Conservation (phyloP, 306 rosid species). For the Acacia confusa region DNA sequence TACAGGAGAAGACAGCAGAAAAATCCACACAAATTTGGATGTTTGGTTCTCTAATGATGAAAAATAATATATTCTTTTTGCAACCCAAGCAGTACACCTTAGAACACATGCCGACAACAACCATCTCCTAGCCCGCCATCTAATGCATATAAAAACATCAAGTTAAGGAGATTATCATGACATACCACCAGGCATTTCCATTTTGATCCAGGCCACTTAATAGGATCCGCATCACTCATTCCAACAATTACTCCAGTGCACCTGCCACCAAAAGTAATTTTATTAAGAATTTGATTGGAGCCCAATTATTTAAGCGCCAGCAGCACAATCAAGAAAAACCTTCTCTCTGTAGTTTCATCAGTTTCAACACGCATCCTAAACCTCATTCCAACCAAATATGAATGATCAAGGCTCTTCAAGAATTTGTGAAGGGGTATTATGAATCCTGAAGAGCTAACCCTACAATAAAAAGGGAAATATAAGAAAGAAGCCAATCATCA, state of each 20-base stretch:
- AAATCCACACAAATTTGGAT: neutral
- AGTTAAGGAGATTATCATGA: neutral
- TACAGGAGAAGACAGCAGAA: neutral
- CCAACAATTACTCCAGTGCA: constrained; percentile 81
- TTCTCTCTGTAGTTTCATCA: constrained; percentile 84
- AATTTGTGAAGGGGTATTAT: constrained; percentile 67
- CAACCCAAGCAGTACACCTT: neutral
- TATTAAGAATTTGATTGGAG: neutral
- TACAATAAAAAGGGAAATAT: constrained; percentile 29
- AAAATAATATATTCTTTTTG: neutral
- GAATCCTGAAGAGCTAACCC: constrained; percentile 81
- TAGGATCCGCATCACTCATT: constrained; percentile 68
- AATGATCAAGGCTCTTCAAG: constrained; percentile 63
- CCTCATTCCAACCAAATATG: constrained; percentile 84
- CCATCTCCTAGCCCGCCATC: neutral
- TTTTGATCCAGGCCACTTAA: constrained; percentile 88
- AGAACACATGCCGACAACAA: neutral
- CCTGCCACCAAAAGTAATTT: constrained; percentile 43
- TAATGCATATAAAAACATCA: neutral
- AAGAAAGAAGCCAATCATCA: neutral
- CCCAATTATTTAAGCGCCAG: constrained; percentile 7
- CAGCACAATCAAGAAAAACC: constrained; percentile 49
- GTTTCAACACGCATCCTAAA: constrained; percentile 86
- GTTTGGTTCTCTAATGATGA: neutral
- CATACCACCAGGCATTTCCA: constrained; percentile 86